phyloP scores from a whole-genome alignment of 305 asterid genomes.

The Fraxinus velutina region DNA sequence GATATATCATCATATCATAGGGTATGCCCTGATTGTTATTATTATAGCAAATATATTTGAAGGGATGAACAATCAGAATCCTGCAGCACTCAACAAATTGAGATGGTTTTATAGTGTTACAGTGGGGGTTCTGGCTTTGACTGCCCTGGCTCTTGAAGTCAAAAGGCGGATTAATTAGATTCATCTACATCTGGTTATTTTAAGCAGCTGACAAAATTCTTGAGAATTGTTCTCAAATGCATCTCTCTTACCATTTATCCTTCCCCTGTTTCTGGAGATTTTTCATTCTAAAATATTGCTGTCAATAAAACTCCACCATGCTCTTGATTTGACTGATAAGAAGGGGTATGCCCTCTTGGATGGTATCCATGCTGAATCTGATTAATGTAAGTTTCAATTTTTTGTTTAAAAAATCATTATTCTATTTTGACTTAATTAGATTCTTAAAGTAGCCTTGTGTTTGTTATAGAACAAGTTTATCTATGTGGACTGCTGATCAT shows the following conservation, averaged over 20 bases:
- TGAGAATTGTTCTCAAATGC: neutral
- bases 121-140: conserved; percentile 30
- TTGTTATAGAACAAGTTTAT: neutral
- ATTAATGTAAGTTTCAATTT: neutral
- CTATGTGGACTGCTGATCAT: neutral
- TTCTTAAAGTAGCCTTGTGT: neutral
- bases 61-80: conserved; percentile 31
- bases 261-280: neutral
- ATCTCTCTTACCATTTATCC: neutral
- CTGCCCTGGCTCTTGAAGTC: conserved; percentile 26
- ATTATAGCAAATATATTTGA: conserved; percentile 34
- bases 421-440: neutral
- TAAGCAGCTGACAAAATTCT: neutral
- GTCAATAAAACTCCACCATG: neutral
- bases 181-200: neutral
- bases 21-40: conserved; percentile 31
- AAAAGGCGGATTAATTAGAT: conserved; percentile 19
- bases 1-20: conserved; percentile 34
- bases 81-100: conserved; percentile 25
- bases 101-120: conserved; percentile 32
- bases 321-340: neutral
- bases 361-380: neutral
- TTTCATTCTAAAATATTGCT: neutral
- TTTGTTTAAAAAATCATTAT: neutral
- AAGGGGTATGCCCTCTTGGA: neutral